phyloP scores from a whole-genome alignment of 345 rosid species.

The Lagerstroemia speciosa region DNA sequence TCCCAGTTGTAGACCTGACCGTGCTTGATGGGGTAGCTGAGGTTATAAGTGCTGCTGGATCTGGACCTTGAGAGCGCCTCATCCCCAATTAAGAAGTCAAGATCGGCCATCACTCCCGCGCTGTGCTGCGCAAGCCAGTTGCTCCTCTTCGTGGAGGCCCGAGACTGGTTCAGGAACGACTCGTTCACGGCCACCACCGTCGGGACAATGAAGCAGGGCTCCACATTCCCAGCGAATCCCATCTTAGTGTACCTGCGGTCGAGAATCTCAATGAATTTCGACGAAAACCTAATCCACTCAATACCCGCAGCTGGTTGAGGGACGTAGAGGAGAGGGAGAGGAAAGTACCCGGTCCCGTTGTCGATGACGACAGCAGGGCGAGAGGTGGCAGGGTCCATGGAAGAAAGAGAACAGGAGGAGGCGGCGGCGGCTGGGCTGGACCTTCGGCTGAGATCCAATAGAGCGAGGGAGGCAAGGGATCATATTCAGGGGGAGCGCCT shows the following conservation, averaged over 20 bases:
- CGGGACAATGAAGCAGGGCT: constrained; percentile 89
- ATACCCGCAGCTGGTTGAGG: neutral
- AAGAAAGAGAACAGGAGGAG: constrained; percentile 1
- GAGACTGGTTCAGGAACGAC: constrained; percentile 66
- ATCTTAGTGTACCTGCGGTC: constrained; percentile 73
- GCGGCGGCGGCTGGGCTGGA: constrained; percentile 24
- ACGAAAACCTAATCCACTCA: neutral
- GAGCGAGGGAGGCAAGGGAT: constrained; percentile 26
- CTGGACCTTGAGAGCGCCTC: constrained; percentile 71
- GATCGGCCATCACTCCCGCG: constrained; percentile 96
- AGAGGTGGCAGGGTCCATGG: constrained; percentile 73
- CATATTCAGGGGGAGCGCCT: constrained; percentile 38
- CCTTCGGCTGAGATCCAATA: constrained; percentile 49
- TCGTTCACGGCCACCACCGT: constrained; percentile 90
- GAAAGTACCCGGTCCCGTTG: constrained; percentile 90
- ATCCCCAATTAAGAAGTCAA: constrained; percentile 85
- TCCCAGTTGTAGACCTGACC: constrained; percentile 98
- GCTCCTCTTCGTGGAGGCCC: constrained; percentile 53
- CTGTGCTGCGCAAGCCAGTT: constrained; percentile 77
- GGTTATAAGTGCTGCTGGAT: constrained; percentile 65
- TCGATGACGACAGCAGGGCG: constrained; percentile 98
- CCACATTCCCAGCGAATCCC: constrained; percentile 97
- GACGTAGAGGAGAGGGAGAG: neutral
- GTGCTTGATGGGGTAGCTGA: constrained; percentile 71
- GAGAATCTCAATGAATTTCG: constrained; percentile 3